These are phyloP conservation scores for Malus fusca DNA, from an alignment of 306 rosid genomes.

Conservation along the genomic window DNA sequence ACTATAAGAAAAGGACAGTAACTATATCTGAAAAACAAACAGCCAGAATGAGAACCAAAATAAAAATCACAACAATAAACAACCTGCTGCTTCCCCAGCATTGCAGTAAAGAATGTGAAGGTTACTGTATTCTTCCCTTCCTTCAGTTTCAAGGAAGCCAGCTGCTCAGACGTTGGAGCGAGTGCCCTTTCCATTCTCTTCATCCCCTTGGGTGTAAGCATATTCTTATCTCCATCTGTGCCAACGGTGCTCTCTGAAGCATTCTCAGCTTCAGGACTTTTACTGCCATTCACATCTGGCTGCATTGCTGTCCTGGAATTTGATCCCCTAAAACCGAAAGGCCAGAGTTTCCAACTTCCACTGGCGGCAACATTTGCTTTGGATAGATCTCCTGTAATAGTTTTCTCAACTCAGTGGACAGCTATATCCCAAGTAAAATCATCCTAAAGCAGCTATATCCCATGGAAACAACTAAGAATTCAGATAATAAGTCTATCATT, in stretches of 20 bases:
- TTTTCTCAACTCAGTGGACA: conserved; percentile 41
- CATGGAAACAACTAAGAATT: conserved; percentile 22
- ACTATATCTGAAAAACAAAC: background rate
- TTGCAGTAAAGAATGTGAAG: conserved; percentile 71
- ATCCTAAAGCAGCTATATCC: conserved; percentile 31
- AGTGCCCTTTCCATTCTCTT: conserved; percentile 43
- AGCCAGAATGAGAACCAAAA: background rate
- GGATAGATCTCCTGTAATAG: conserved; percentile 56
- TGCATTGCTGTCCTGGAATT: conserved; percentile 27
- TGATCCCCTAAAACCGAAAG: conserved; percentile 54
- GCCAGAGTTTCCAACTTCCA: conserved; percentile 87
- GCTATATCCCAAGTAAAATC: conserved; percentile 26
- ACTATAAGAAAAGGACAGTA: conserved; percentile 9
- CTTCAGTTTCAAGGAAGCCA: conserved; percentile 78
- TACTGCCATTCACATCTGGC: conserved; percentile 26
- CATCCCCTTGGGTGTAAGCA: conserved; percentile 23
- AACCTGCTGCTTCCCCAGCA: conserved; percentile 79
- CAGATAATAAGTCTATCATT: conserved; percentile 23
- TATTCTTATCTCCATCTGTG: conserved; percentile 22
- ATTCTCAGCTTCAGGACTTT: conserved; percentile 26
- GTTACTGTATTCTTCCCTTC: conserved; percentile 78
- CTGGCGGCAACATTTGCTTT: conserved; percentile 22
- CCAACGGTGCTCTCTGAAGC: conserved; percentile 30
- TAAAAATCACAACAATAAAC: conserved; percentile 3
- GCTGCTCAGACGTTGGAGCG: conserved; percentile 78